A percentile compares a stretch with the other conserved stretches of the same genome.
Evolutionary conservation across 768 basidiomycete genomes (phyloP).

Genomic region (Tephrocybe sp.): DNA sequence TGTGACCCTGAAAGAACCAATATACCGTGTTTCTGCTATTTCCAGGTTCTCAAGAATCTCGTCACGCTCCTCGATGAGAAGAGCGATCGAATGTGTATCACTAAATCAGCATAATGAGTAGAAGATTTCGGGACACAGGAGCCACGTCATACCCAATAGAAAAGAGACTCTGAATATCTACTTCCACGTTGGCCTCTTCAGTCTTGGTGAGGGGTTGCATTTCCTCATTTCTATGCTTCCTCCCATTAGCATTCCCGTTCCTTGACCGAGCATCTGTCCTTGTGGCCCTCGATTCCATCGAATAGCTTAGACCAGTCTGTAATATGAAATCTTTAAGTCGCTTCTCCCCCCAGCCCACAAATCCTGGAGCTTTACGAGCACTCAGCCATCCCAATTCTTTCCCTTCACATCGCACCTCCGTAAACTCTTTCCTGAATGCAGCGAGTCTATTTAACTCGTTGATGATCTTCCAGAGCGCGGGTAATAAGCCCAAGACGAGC

Average conservation of each 20-base stretch:
- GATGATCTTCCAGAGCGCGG: conserved; percentile 64
- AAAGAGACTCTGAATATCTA: conserved; percentile 73
- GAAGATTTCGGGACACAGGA: neutral
- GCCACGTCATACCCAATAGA: conserved; percentile 74
- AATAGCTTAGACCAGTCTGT: conserved; percentile 65
- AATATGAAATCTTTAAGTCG: conserved; percentile 67
- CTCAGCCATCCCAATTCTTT: conserved; percentile 79
- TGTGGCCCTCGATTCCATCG: conserved; percentile 37
- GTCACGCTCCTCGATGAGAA: conserved; percentile 75
- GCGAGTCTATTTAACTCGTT: conserved; percentile 61
- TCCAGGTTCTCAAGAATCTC: conserved; percentile 78
- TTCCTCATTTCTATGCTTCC: conserved; percentile 36
- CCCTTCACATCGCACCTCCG: conserved; percentile 61
- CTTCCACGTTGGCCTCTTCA: conserved; percentile 50
- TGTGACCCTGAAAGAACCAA: conserved; percentile 69
- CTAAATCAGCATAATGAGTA: conserved; percentile 32
- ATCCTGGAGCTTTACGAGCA: conserved; percentile 61
- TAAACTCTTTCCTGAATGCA: conserved; percentile 58
- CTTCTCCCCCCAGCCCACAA: conserved; percentile 73
- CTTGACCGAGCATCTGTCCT: conserved; percentile 26
- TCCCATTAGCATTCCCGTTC: conserved; percentile 30
- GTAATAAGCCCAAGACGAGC: conserved; percentile 60
- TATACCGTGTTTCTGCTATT: conserved; percentile 77
- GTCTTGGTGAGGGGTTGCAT: conserved; percentile 37
- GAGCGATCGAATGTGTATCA: conserved; percentile 65